These are phyloP conservation scores for Dicorynia guianensis DNA, from an alignment of 306 rosid species.

Conservation along the genomic window DNA sequence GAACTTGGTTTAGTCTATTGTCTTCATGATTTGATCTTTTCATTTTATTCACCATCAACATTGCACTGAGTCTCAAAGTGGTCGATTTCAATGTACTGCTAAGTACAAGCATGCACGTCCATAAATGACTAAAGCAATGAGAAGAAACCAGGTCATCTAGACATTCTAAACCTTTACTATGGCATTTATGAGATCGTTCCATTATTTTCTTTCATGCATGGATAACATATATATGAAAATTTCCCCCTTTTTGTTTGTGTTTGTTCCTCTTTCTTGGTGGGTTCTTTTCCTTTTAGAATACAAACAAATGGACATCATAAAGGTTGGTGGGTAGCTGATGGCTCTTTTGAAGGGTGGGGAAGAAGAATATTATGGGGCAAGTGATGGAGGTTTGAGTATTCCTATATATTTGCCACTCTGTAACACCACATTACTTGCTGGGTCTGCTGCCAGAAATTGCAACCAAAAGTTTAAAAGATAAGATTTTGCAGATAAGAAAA, in stretches of 20 bases:
- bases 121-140: background rate
- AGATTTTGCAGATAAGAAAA: constrained; percentile 50
- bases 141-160: background rate
- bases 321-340: constrained; percentile 44
- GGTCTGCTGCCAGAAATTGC: constrained; percentile 63
- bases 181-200: constrained; percentile 6
- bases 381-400: constrained; percentile 74
- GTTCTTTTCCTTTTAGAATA: constrained; percentile 34
- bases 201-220: background rate
- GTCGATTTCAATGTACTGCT: constrained; percentile 8
- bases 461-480: constrained; percentile 65
- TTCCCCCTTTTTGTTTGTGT: background rate
- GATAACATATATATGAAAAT: background rate
- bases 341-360: constrained; percentile 54
- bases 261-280: constrained; percentile 15
- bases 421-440: constrained; percentile 57
- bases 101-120: background rate
- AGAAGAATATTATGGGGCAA: constrained; percentile 84
- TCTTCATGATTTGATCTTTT: constrained; percentile 41
- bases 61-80: background rate
- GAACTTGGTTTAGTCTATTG: constrained; percentile 24
- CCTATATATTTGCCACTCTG: constrained; percentile 58
- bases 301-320: constrained; percentile 43
- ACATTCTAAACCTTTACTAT: background rate
- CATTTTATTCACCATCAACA: background rate